Percentiles rank a stretch among this genome's conserved stretches.
Evolutionary conservation across 441 rosid species (phyloP).

Genomic region (Kokia cookei): DNA sequence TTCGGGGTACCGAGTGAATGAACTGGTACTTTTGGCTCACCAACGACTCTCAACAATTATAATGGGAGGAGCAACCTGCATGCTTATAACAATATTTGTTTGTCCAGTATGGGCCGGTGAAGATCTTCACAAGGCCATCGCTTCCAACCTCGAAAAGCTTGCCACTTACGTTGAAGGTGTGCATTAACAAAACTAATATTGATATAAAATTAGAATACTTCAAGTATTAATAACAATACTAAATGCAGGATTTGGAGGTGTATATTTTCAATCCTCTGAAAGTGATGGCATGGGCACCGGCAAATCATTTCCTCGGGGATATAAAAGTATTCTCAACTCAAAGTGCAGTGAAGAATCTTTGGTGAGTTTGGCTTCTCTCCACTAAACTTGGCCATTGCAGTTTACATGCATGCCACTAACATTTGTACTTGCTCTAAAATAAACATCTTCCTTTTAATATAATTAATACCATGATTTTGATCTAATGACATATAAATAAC

Average conservation of each 20-base stretch:
- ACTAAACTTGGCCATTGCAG: conserved; percentile 4
- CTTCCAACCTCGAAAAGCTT: conserved; percentile 57
- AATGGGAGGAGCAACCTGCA: conserved; percentile 67
- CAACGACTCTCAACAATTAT: conserved; percentile 61
- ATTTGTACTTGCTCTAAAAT: conserved; percentile 4
- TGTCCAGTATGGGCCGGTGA: conserved; percentile 94
- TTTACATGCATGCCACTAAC: conserved; percentile 23
- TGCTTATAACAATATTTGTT: conserved; percentile 48
- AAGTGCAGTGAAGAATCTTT: conserved; percentile 56
- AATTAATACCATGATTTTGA: background rate
- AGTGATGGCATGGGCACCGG: conserved; percentile 18
- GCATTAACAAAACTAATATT: background rate
- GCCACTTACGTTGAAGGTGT: conserved; percentile 64
- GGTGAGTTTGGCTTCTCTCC: conserved; percentile 37
- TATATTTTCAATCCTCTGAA: conserved; percentile 36
- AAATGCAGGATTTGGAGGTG: conserved; percentile 59
- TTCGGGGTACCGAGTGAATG: conserved; percentile 62
- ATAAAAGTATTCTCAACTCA: conserved; percentile 61
- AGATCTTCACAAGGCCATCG: conserved; percentile 62
- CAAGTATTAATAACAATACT: background rate
- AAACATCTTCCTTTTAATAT: background rate
- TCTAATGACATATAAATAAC: background rate
- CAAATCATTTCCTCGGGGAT: conserved; percentile 39
- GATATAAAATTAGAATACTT: too few relatives aligned
- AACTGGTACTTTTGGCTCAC: conserved; percentile 45